phyloP scores from a whole-genome alignment of 2,329 filamentous ascomycete species.

The Orbilia javanica region DNA sequence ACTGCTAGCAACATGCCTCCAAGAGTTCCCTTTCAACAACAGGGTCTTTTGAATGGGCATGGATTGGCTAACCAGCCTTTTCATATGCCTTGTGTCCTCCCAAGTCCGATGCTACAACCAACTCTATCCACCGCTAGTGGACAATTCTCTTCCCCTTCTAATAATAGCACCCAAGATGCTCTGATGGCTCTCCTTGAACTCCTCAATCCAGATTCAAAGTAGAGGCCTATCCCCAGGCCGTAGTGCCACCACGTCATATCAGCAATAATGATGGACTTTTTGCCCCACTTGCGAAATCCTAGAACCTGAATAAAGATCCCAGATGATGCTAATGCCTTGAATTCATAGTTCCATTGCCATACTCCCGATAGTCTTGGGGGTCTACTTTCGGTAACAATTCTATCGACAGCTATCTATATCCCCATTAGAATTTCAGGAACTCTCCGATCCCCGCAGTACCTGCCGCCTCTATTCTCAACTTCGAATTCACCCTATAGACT shows the following conservation, averaged over 20 bases:
- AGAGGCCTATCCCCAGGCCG: background rate
- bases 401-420: slow-evolving; percentile 9
- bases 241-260: background rate
- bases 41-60: slow-evolving; percentile 22
- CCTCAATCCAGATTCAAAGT: slow-evolving; percentile 26
- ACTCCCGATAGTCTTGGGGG: too few species aligned
- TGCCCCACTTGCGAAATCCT: background rate
- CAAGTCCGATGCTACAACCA: background rate
- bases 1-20: background rate
- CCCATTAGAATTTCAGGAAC: background rate
- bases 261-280: background rate
- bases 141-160: slow-evolving; percentile 3
- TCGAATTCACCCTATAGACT: slow-evolving; percentile 27
- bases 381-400: slow-evolving; percentile 28
- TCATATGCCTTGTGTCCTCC: background rate
- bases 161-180: slow-evolving; percentile 32
- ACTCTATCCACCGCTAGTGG: background rate
- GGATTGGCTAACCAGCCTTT: slow-evolving; percentile 2
- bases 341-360: slow-evolving; percentile 40
- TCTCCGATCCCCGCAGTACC: slow-evolving; percentile 6
- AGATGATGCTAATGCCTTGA: slow-evolving; percentile 20
- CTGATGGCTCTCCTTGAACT: slow-evolving; percentile 18
- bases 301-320: background rate
- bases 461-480: slow-evolving; percentile 13
- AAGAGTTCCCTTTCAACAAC: slow-evolving; percentile 30